These are phyloP conservation scores for Cronartium ribicola DNA, from an alignment of 1,284 basidiomycete genomes.

Conservation along the genomic window DNA sequence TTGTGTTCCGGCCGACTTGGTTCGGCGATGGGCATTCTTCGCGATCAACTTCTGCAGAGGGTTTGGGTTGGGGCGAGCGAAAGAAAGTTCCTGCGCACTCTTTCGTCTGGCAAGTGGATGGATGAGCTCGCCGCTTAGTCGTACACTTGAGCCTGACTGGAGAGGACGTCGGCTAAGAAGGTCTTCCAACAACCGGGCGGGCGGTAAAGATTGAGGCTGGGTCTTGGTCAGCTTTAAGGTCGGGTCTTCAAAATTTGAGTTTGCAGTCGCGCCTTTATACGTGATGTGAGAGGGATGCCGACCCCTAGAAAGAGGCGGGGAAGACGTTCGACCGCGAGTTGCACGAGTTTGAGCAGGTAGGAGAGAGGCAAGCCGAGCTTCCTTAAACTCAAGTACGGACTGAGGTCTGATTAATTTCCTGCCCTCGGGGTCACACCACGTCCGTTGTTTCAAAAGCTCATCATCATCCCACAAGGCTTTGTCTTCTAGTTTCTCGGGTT, in stretches of 20 bases:
- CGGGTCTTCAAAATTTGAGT: no score
- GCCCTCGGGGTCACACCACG: constrained; percentile 31
- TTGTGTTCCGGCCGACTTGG: not conserved
- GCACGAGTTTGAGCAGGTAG: constrained; percentile 18
- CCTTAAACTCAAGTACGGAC: constrained; percentile 24
- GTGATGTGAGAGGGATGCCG: not conserved
- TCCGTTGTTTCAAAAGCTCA: constrained; percentile 20
- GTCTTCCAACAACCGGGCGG: not conserved
- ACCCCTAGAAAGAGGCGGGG: not conserved
- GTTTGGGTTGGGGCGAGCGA: not conserved
- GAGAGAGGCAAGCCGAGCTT: not conserved
- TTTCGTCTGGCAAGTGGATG: not conserved
- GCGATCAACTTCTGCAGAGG: not conserved
- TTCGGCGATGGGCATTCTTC: constrained; percentile 1
- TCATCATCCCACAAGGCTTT: constrained; percentile 28
- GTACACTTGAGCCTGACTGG: no score
- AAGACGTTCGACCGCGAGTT: constrained; percentile 3
- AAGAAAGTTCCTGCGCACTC: not conserved
- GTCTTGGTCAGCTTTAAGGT: not conserved
- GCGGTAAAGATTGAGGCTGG: not conserved
- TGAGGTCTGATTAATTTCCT: constrained; percentile 26
- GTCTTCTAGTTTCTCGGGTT: not conserved
- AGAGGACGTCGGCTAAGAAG: no score
- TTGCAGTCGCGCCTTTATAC: no score
- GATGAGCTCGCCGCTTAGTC: not conserved